Evolutionary conservation across 2,329 filamentous ascomycete species (phyloP).

Genomic region (Exophiala alcalophila): DNA sequence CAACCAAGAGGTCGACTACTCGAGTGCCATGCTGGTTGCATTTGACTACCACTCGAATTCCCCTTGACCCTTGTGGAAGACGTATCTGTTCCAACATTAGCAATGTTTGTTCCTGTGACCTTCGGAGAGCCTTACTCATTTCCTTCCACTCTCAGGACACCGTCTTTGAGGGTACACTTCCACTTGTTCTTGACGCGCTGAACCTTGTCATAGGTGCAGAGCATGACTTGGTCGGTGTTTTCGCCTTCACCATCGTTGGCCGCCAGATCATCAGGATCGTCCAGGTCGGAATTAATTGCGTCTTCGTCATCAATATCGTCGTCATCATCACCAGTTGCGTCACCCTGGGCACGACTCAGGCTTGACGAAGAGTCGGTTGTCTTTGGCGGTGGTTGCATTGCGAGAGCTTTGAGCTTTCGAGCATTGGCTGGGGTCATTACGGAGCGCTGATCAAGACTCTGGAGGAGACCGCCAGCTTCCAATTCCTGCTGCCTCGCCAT

Average conservation of each 20-base stretch:
- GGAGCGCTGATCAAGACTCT: constrained; percentile 42
- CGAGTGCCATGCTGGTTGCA: too few species aligned
- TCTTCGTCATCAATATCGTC: constrained; percentile 75
- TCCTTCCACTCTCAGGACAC: constrained; percentile 85
- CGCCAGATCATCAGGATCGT: constrained; percentile 86
- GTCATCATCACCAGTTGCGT: constrained; percentile 52
- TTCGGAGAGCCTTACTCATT: constrained; percentile 65
- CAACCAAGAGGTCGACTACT: too few species aligned
- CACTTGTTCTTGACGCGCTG: constrained; percentile 99
- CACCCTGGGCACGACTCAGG: constrained; percentile 47
- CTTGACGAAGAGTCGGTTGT: constrained; percentile 24
- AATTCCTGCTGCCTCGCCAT: constrained; percentile 41
- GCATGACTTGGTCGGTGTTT: constrained; percentile 81
- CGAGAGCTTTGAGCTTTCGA: constrained; percentile 33
- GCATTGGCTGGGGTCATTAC: constrained; percentile 38
- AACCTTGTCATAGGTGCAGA: constrained; percentile 99
- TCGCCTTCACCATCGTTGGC: constrained; percentile 89
- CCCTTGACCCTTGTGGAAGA: constrained; percentile 95
- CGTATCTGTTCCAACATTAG: constrained; percentile 64
- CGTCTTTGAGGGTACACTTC: constrained; percentile 98
- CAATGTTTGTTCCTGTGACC: constrained; percentile 29
- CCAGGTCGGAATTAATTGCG: constrained; percentile 96
- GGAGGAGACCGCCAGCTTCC: constrained; percentile 47
- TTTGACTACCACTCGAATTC: constrained; percentile 99
- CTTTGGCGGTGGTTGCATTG: constrained; percentile 15